These are phyloP conservation scores for Dalbergia oliveri DNA, from an alignment of 306 rosid species.

Conservation along the genomic window DNA sequence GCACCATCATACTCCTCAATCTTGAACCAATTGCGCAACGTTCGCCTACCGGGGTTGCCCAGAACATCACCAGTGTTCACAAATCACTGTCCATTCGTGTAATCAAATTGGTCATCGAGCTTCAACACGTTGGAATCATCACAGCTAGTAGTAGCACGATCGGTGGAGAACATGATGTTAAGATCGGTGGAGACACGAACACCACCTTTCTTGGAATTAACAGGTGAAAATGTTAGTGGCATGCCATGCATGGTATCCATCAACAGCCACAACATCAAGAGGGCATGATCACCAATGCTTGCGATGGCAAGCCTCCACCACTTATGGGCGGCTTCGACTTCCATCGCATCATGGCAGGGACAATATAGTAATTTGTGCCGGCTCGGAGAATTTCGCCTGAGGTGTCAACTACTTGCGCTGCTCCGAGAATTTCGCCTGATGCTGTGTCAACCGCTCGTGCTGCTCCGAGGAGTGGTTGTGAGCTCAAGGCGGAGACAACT, in stretches of 20 bases:
- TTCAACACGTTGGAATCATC: constrained; percentile 55
- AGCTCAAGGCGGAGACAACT: too few relatives aligned
- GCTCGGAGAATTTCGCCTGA: constrained; percentile 39
- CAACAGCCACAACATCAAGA: constrained; percentile 48
- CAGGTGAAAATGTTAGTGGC: constrained; percentile 45
- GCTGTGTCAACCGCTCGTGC: neutral
- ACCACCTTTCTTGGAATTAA: constrained; percentile 42
- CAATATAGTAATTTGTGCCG: constrained; percentile 35
- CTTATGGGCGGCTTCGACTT: neutral
- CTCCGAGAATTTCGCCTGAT: neutral
- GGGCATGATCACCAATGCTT: constrained; percentile 47
- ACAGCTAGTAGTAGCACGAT: neutral
- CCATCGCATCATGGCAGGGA: constrained; percentile 1
- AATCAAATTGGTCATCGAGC: constrained; percentile 42
- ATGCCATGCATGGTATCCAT: constrained; percentile 35
- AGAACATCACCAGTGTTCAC: too few relatives aligned
- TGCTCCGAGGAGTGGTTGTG: constrained; percentile 34
- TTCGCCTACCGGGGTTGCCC: too few relatives aligned
- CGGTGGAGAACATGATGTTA: constrained; percentile 52
- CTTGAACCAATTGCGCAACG: constrained; percentile 51
- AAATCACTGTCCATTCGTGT: neutral
- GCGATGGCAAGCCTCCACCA: constrained; percentile 52
- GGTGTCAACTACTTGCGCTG: constrained; percentile 50
- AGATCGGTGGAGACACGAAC: constrained; percentile 50
- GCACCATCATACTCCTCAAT: constrained; percentile 39